Evolutionary conservation across 495 filamentous ascomycete species (phyloP).

Genomic region (Neurospora sublineolata): DNA sequence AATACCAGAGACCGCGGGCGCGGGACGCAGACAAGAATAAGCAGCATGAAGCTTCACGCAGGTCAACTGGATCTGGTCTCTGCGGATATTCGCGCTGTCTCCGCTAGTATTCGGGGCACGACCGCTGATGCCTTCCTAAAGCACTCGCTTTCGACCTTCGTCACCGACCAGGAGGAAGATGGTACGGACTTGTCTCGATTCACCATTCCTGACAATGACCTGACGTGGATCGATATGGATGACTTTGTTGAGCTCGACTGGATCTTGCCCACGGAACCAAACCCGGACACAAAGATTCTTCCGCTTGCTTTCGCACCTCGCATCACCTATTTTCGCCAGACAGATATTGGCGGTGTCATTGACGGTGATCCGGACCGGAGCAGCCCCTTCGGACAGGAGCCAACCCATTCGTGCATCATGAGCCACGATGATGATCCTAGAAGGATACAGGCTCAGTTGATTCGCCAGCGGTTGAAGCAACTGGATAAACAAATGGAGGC

Average conservation of each 20-base stretch:
- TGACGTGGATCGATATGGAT: conserved; percentile 97
- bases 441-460: conserved; percentile 75
- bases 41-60: conserved; percentile 87
- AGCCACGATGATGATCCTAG: conserved; percentile 85
- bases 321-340: conserved; percentile 95
- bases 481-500: conserved; percentile 64
- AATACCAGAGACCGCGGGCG: conserved; percentile 62
- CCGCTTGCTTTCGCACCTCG: conserved; percentile 85
- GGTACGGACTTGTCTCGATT: conserved; percentile 70
- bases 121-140: conserved; percentile 60
- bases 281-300: conserved; percentile 86
- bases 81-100: conserved; percentile 87
- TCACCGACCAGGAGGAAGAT: conserved; percentile 38
- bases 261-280: conserved; percentile 81
- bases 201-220: conserved; percentile 86
- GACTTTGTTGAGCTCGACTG: conserved; percentile 97
- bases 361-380: conserved; percentile 57
- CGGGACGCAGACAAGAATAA: conserved; percentile 65
- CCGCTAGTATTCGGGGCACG: conserved; percentile 75
- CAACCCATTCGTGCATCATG: conserved; percentile 91
- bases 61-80: conserved; percentile 85
- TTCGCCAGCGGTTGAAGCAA: conserved; percentile 65
- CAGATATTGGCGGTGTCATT: conserved; percentile 68
- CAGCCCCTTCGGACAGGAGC: conserved; percentile 83
- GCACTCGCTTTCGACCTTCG: conserved; percentile 38